Evolutionary conservation across 805 yeast species (phyloP).

Genomic region (Pichia heedii): DNA sequence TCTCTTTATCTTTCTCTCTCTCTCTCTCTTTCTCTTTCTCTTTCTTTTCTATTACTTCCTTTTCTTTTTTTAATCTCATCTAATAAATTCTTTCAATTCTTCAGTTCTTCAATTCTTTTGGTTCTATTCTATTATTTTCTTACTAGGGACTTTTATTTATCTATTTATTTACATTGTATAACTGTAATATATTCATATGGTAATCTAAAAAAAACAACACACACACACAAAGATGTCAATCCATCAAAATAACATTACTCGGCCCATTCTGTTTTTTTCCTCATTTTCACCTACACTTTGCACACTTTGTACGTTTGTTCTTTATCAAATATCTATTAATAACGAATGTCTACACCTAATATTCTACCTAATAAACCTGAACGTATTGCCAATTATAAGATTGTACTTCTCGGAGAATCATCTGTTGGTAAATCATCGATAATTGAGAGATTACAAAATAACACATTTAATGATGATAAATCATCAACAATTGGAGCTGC

Average conservation of each 20-base stretch:
- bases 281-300: neutral
- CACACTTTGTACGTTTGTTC: no score
- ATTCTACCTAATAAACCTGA: conserved; percentile 13
- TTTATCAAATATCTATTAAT: no score
- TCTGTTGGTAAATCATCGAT: conserved; percentile 65
- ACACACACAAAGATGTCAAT: no score
- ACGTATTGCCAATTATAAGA: conserved; percentile 26
- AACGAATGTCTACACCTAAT: neutral
- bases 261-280: no score
- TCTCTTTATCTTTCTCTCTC: no score
- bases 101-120: conserved; percentile 13
- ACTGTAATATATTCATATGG: no score
- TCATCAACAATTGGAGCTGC: conserved; percentile 99
- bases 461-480: conserved; percentile 65
- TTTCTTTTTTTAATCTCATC: no score
- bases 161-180: no score
- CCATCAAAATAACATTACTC: no score
- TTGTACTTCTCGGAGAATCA: conserved; percentile 40
- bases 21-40: neutral
- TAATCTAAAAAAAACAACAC: no score
- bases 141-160: neutral
- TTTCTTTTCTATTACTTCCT: no score
- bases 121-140: neutral
- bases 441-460: conserved; percentile 66
- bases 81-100: no score